Evolutionary conservation across 495 filamentous ascomycete species (phyloP).

Genomic region (Lepidopterella palustris): DNA sequence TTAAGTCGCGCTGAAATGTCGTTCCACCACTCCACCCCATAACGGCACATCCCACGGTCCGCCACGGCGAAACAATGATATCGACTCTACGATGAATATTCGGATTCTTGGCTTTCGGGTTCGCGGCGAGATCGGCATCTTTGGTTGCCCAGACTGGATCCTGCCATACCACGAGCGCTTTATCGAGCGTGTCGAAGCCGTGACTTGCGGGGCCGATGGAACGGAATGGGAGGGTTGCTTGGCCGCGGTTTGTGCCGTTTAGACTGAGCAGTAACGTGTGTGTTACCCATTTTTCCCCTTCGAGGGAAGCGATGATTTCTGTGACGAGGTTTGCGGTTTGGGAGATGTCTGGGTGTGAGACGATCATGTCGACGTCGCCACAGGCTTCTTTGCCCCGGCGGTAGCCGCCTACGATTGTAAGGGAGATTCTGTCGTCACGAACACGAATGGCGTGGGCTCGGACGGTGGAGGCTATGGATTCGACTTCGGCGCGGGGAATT

Average conservation of each 20-base stretch:
- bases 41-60: slow-evolving; percentile 79
- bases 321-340: slow-evolving; percentile 60
- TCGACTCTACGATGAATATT: slow-evolving; percentile 83
- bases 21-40: slow-evolving; percentile 83
- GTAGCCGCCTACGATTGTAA: slow-evolving; percentile 77
- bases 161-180: slow-evolving; percentile 91
- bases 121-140: slow-evolving; percentile 29
- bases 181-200: slow-evolving; percentile 83
- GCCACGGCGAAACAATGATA: slow-evolving; percentile 88
- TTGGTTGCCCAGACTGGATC: slow-evolving; percentile 52
- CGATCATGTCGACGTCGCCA: slow-evolving; percentile 80
- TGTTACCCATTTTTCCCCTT: slow-evolving; percentile 63
- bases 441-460: slow-evolving; percentile 53
- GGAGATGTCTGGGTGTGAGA: slow-evolving; percentile 68
- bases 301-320: slow-evolving; percentile 62
- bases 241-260: slow-evolving; percentile 60
- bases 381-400: slow-evolving; percentile 67
- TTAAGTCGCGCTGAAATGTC: slow-evolving; percentile 83
- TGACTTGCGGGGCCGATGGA: slow-evolving; percentile 37
- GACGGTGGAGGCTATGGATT: slow-evolving; percentile 57
- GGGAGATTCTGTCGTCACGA: slow-evolving; percentile 52
- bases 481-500: slow-evolving; percentile 69
- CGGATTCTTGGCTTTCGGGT: slow-evolving; percentile 50
- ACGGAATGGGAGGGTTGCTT: slow-evolving; percentile 56
- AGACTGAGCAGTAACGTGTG: slow-evolving; percentile 69